A percentile compares a stretch with the other conserved stretches of the same genome.
phyloP scores from a whole-genome alignment of 768 basidiomycete genomes.

The Termitomyces heimii region DNA sequence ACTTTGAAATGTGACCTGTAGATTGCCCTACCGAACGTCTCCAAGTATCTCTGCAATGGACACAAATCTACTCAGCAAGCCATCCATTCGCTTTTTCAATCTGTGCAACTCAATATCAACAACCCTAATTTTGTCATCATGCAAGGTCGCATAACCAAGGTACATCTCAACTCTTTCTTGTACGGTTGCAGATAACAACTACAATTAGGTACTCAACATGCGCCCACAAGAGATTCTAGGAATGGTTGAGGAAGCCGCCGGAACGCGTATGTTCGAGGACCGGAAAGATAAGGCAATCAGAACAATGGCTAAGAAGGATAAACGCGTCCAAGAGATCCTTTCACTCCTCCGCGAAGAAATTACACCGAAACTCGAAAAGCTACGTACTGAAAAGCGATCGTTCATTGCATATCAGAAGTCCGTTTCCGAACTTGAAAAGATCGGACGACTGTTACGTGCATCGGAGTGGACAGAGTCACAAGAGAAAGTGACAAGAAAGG shows the following conservation, averaged over 20 bases:
- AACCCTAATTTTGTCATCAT: constrained; percentile 99
- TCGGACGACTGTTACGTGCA: constrained; percentile 76
- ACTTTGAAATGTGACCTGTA: constrained; percentile 22
- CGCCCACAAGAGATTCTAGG: constrained; percentile 95
- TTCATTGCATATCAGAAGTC: constrained; percentile 91
- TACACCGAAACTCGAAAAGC: constrained; percentile 87
- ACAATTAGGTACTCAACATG: constrained; percentile 84
- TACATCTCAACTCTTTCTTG: constrained; percentile 19
- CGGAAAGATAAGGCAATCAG: constrained; percentile 94
- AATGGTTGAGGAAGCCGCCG: constrained; percentile 98
- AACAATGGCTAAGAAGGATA: constrained; percentile 97
- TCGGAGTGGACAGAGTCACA: constrained; percentile 78
- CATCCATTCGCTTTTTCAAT: constrained; percentile 90
- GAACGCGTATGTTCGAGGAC: constrained; percentile 99
- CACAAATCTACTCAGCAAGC: constrained; percentile 85
- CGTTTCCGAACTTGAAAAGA: constrained; percentile 78
- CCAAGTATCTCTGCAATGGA: constrained; percentile 94
- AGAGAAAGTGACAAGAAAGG: constrained; percentile 47
- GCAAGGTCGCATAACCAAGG: constrained; percentile 99
- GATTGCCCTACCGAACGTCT: constrained; percentile 90
- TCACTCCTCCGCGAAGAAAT: constrained; percentile 84
- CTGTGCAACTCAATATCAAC: constrained; percentile 98
- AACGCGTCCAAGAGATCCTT: constrained; percentile 86
- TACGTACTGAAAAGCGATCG: constrained; percentile 82
- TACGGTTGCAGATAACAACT: too few relatives aligned